Percentiles rank a stretch among this genome's conserved stretches.
phyloP scores from a whole-genome alignment of 2,329 filamentous ascomycete genomes.

The Aspergillus oerlinghausenensis region DNA sequence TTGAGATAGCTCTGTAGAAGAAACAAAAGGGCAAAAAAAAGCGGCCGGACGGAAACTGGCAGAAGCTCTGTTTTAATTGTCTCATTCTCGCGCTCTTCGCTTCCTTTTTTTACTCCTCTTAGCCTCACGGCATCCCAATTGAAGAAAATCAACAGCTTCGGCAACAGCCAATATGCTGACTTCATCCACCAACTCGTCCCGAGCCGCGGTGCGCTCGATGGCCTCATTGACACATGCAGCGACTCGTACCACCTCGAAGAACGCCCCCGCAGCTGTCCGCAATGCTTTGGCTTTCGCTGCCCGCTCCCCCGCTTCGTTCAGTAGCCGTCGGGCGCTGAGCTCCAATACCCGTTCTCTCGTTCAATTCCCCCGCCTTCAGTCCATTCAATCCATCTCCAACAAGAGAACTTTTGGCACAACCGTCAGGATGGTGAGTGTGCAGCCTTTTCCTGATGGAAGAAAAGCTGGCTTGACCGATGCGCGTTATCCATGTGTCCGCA shows the following conservation, averaged over 20 bases:
- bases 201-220: slow-evolving; percentile 37
- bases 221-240: slow-evolving; percentile 33
- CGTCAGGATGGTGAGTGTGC: slow-evolving; percentile 32
- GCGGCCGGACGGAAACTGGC: neutral
- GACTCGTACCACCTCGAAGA: slow-evolving; percentile 21
- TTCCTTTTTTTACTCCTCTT: slow-evolving; percentile 1
- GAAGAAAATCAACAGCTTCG: slow-evolving; percentile 4
- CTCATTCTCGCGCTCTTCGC: neutral
- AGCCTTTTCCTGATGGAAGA: slow-evolving; percentile 3
- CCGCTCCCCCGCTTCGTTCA: slow-evolving; percentile 26
- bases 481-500: neutral
- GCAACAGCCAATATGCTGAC: slow-evolving; percentile 30
- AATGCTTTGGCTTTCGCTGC: slow-evolving; percentile 23
- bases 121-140: neutral
- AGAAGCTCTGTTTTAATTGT: neutral
- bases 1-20: neutral
- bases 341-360: slow-evolving; percentile 25
- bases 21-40: slow-evolving; percentile 1
- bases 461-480: neutral
- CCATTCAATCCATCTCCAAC: slow-evolving; percentile 25
- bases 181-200: slow-evolving; percentile 23
- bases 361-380: slow-evolving; percentile 36
- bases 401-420: slow-evolving; percentile 36
- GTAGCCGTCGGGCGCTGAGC: slow-evolving; percentile 25
- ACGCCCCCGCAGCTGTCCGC: slow-evolving; percentile 32